These are phyloP conservation scores for Zizania palustris DNA, from an alignment of 202 grass and related monocot species.

Conservation along the genomic window DNA sequence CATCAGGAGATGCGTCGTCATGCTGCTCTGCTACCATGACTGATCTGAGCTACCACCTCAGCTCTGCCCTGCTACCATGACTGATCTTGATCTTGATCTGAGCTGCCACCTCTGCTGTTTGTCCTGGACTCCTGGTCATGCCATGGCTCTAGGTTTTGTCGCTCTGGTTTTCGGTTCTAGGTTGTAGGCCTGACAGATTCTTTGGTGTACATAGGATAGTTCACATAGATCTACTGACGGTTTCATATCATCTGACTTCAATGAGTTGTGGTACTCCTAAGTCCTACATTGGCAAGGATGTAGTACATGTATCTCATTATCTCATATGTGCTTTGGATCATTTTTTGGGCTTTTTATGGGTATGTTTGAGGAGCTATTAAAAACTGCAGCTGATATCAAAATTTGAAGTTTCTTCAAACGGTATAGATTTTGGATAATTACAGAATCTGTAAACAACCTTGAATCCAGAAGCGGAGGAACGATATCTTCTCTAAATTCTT, in stretches of 20 bases:
- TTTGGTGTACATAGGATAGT: conserved; percentile 47
- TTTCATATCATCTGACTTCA: background rate
- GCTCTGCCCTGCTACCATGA: no score
- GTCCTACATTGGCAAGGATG: conserved; percentile 50
- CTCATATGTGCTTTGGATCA: no score
- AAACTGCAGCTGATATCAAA: no score
- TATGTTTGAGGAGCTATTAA: no score
- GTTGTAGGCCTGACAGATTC: conserved; percentile 32
- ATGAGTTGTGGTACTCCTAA: conserved; percentile 36
- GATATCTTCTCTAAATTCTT: no score
- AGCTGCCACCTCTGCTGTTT: background rate
- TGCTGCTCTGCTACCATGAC: conserved; percentile 61
- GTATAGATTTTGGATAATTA: no score
- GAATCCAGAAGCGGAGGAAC: no score
- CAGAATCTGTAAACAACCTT: no score
- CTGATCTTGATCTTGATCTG: no score
- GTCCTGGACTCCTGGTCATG: background rate
- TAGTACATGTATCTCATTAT: background rate
- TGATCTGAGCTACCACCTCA: no score
- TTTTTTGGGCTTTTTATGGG: no score
- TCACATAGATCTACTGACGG: conserved; percentile 28
- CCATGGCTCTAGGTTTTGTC: conserved; percentile 2
- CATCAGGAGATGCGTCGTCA: conserved; percentile 55
- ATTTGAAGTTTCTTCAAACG: no score
- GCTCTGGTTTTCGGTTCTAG: conserved; percentile 25